Evolutionary conservation across 148 eudicot genomes (phyloP).

Genomic region (Vaccinium vitisidaea): DNA sequence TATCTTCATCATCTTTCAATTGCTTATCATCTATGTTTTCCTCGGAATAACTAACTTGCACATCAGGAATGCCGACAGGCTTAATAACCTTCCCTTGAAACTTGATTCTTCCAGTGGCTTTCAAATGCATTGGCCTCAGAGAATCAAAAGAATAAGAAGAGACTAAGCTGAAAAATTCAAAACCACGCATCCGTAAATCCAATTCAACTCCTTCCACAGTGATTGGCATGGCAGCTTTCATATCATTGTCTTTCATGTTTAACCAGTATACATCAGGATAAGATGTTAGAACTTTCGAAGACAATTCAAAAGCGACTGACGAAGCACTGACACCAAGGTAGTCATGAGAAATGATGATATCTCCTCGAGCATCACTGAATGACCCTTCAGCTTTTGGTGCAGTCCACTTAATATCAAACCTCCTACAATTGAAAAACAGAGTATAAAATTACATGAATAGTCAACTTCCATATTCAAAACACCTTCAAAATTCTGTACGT

Average conservation of each 20-base stretch:
- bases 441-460: neutral
- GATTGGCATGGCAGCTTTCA: constrained; percentile 47
- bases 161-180: constrained; percentile 82
- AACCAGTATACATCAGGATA: constrained; percentile 58
- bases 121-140: constrained; percentile 77
- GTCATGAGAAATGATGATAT: constrained; percentile 88
- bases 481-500: constrained; percentile 9
- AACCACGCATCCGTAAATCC: constrained; percentile 92
- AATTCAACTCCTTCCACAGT: constrained; percentile 84
- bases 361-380: constrained; percentile 96
- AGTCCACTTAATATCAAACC: constrained; percentile 96
- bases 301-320: constrained; percentile 85
- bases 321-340: constrained; percentile 76
- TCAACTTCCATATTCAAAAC: neutral
- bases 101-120: constrained; percentile 93
- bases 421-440: constrained; percentile 42
- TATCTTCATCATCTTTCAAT: constrained; percentile 25
- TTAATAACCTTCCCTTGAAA: constrained; percentile 86
- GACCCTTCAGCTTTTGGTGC: constrained; percentile 99
- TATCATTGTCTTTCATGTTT: constrained; percentile 40
- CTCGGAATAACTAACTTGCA: constrained; percentile 28
- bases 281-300: constrained; percentile 59
- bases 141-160: constrained; percentile 88
- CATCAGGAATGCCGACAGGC: constrained; percentile 30
- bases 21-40: constrained; percentile 23